Evolutionary conservation across 2,329 filamentous ascomycete genomes (phyloP), one percentile per base, ranked within the genome.

Genomic region (Beauveria sp.): DNA sequence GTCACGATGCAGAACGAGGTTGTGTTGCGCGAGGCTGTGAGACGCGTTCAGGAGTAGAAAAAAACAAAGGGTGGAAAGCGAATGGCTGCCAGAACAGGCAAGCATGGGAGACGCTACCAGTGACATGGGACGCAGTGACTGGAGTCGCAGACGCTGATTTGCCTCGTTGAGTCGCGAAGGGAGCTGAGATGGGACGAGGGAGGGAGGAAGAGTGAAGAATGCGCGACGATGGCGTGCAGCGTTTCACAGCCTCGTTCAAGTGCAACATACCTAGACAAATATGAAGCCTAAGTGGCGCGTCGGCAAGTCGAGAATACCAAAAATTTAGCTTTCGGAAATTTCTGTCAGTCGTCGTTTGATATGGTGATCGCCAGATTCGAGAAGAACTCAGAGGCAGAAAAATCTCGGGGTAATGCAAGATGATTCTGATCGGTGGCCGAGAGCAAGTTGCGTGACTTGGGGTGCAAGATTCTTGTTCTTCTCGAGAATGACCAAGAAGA

Each of bases 191-290:
- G 8, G 8, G 28, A 54, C n/a, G 22, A 22, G 9, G 22, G 48
- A 38, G n/a, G 26, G 54, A 28, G 22, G 16, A 50, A 9, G 28
- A 54, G 31, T 6, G 12, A 34, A 49, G 9, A 24, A 5, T 10
- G 18, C 7, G 31, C 6, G 20, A 42, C 18, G 43, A 42, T n/a
- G 38, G 22, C 55, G 49, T 34, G 31, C 24, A 31, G n/a, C n/a
- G 24, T 31, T n/a, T 31, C 42, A 12, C 40, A 5, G 16, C 14
- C 26, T 52, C 2, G 5, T 2, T 26, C 18, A 3, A 24, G 40
- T 16, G 43, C 31, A 50, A 24, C 61, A 43, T 63, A 63, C 61
- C 61, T 63, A 45, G 20, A 45, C 31, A 45, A 40, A 20, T 16
- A 20, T 43, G 18, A 26, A 46, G 40, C 28, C 20, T 7, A 26